Conservation (phyloP, 179 eudicot species). For the Kewa caespitosa region DNA sequence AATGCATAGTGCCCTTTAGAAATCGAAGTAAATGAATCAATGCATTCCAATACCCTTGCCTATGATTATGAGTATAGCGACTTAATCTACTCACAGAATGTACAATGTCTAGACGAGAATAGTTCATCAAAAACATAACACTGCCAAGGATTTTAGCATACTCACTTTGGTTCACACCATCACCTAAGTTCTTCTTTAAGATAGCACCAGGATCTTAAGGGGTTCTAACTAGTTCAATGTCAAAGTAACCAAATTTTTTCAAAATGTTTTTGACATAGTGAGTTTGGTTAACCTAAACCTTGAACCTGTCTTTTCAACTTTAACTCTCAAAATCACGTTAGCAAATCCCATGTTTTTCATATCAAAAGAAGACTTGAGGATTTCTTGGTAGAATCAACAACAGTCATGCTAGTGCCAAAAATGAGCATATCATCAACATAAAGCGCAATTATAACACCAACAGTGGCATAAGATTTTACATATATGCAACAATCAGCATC, state of each 20-base stretch:
- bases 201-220: not conserved
- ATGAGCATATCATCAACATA: constrained; percentile 8
- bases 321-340: not conserved
- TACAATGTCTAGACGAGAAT: constrained; percentile 20
- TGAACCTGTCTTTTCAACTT: not conserved
- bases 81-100: constrained; percentile 11
- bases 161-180: constrained; percentile 13
- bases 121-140: constrained; percentile 20
- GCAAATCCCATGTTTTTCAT: not conserved
- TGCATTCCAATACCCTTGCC: constrained; percentile 3
- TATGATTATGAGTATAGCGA: constrained; percentile 22
- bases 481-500: not conserved
- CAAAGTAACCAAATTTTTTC: not conserved
- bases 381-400: not conserved
- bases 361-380: not conserved
- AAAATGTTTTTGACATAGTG: not conserved
- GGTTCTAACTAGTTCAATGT: not conserved
- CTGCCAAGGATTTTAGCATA: constrained; percentile 23
- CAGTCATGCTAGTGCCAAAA: not conserved
- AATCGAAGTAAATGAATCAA: constrained; percentile 7
- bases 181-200: not conserved
- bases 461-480: not conserved
- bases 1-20: constrained; percentile 17
- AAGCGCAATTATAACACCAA: not conserved
- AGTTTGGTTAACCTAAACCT: not conserved